Evolutionary conservation across 805 yeast genomes (phyloP), one percentile per base, ranked within the genome.

Genomic region (Millerago galiae): DNA sequence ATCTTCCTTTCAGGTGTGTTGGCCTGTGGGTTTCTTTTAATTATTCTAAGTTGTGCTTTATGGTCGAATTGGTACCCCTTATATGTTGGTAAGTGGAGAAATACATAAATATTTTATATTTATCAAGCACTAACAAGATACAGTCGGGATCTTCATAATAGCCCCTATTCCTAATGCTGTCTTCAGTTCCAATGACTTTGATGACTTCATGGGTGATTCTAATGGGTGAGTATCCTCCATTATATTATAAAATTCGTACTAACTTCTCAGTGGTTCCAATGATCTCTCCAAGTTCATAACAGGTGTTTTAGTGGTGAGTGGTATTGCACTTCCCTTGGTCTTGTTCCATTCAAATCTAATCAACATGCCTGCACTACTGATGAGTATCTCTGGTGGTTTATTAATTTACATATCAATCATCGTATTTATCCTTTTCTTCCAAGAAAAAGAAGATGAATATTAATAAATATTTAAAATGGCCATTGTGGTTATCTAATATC

Each of bases 51-150:
- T 36, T 89, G 95, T 40, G 91, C 93, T 3, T 70, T 93, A 11
- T 87, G 78, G 66, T 84, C 86, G 37, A 89, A 88, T 61, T 93
- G 96, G 95, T 79, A 83, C 55, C 98, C 99, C 30, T 72, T 91
- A 44, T 72, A 82, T 31, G 87, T 84, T 51, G 72, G 75, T 71
- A 49, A 37, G 75, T 69, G 18, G 9, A n/a, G 8, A 4, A n/a
- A 28, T 5, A 6, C 8, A 6, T 28, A 28, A 14, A 12, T 6
- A 13, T 8, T 28, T 12, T 4, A 28, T n/a, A 13, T 28, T 13
- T 28, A 28, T 8, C n/a, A 28, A 29, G 5, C 34, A 43, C 48
- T 44, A 41, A 51, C 50, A 12, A n/a, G n/a, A 7, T 21, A 7
- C 28, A 59, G 77, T 77, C 28, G 78, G 79, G 14, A 68, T 83